Evolutionary conservation across 148 eudicot species (phyloP).

Genomic region (Rhododendron kiyosumense): DNA sequence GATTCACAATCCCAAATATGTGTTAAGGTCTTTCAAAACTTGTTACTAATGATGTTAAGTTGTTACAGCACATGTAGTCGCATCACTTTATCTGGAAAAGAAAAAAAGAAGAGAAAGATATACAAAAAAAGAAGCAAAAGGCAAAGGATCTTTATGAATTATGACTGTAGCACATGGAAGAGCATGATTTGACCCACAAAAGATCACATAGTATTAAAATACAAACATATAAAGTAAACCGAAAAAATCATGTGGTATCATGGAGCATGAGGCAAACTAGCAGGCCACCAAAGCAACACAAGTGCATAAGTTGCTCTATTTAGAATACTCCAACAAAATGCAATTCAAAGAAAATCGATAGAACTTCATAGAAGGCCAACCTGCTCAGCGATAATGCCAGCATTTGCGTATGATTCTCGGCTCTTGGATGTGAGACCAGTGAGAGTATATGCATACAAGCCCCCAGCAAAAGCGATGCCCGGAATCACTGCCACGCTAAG

Average conservation of each 20-base stretch:
- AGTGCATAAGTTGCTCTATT: neutral
- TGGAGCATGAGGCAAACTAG: neutral
- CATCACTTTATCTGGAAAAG: neutral
- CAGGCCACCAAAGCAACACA: neutral
- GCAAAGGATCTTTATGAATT: conserved; percentile 1
- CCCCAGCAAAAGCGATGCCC: conserved; percentile 98
- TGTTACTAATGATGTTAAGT: neutral
- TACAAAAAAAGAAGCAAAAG: conserved; percentile 4
- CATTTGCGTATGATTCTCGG: conserved; percentile 96
- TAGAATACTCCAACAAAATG: neutral
- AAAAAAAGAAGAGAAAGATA: neutral
- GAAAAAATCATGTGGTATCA: neutral
- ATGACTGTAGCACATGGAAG: conserved; percentile 2
- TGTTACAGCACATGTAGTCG: neutral
- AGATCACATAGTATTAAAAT: neutral
- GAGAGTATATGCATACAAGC: conserved; percentile 93
- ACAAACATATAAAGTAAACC: neutral
- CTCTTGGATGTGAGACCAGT: conserved; percentile 98
- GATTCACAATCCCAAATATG: neutral
- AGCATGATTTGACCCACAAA: conserved; percentile 8
- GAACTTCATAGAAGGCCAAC: conserved; percentile 30
- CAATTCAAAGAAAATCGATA: neutral
- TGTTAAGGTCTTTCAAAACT: neutral
- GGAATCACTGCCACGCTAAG: conserved; percentile 98
- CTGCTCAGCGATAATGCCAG: conserved; percentile 96